A percentile compares a stretch with the other conserved stretches of the same genome.
Evolutionary conservation across 2,329 filamentous ascomycete species (phyloP).

Genomic region (Akanthomyces uredinophilus): DNA sequence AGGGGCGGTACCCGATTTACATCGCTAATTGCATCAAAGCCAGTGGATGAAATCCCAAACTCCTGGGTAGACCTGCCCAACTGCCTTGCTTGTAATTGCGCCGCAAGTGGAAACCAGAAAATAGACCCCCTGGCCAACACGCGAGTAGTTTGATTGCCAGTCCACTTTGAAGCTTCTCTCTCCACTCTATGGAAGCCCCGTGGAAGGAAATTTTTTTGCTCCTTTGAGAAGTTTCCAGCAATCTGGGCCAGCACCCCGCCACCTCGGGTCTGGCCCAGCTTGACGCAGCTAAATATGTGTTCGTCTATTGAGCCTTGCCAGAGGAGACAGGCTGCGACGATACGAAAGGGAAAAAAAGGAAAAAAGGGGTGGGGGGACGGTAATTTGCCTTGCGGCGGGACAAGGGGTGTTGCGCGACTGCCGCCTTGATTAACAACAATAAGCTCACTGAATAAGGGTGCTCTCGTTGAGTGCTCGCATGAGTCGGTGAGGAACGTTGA

Average conservation of each 20-base stretch:
- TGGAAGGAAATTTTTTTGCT: not conserved
- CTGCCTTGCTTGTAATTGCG: not conserved
- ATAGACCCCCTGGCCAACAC: constrained; percentile 2
- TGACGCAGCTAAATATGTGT: not conserved
- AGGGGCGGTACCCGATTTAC: not conserved
- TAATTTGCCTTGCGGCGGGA: not conserved
- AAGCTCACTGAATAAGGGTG: not conserved
- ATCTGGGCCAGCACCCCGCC: not conserved
- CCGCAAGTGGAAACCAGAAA: not conserved
- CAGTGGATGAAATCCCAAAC: not conserved
- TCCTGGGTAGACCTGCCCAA: not conserved
- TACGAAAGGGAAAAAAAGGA: too few relatives aligned
- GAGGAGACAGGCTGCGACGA: not conserved
- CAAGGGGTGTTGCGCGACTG: not conserved
- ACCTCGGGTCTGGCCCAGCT: not conserved
- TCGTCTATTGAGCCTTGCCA: not conserved
- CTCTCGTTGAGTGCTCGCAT: not conserved
- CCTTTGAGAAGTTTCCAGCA: not conserved
- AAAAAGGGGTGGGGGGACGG: not conserved
- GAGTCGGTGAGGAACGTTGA: constrained; percentile 7
- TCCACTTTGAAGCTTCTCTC: constrained; percentile 5
- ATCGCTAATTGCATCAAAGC: not conserved
- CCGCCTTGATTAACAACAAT: not conserved
- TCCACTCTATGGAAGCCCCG: constrained; percentile 8
- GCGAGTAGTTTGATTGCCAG: constrained; percentile 12